Evolutionary conservation across 305 asterid genomes (phyloP), one percentile per base, ranked within the genome.

Genomic region (Fraxinus ornus): DNA sequence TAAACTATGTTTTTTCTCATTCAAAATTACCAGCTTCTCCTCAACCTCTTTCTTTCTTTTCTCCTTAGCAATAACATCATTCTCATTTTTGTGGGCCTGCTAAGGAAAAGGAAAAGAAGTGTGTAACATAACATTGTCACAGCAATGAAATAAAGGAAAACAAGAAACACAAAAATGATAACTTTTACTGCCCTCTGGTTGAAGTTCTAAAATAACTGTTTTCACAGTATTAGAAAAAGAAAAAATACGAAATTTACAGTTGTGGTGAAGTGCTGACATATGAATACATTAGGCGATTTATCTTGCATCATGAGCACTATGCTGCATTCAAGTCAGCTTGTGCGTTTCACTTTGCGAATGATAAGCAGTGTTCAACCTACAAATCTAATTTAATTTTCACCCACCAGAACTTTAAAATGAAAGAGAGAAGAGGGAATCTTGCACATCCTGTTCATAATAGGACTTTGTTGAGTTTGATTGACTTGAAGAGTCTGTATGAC

Each of bases 1-100:
- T 85, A 95, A 87, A 82, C 90, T 72, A 80, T 95, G 99, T 80
- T 92, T 94, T 87, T 90, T 92, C 87, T 87, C 92, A 83, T 93
- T 93, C 86, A 94, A 75, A 82, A 92, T 80, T 83, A 88, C 90
- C 87, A 96, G 81, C 86, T 88, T 90, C 86, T 93, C 98, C 90
- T 90, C 90, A 78, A 93, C 88, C 90, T 96, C 98, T 84, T 87
- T 88, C 78, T 77, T 89, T 73, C 91, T 91, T 86, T 88, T 89
- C 87, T 87, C 90, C 84, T 81, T 88, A 41, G 89, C 93, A 88
- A 85, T 83, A 75, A 60, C 26, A 70, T 75, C 87, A 83, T 84
- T 88, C 80, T 87, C 95, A 70, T 82, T 79, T 86, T 87, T 85
- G 85, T 24, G 88, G 66, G 64, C 84, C 99, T 93, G 84, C 79